phyloP scores from a whole-genome alignment of 164 flowering plant genomes.

The Chloranthus sessilifolius region DNA sequence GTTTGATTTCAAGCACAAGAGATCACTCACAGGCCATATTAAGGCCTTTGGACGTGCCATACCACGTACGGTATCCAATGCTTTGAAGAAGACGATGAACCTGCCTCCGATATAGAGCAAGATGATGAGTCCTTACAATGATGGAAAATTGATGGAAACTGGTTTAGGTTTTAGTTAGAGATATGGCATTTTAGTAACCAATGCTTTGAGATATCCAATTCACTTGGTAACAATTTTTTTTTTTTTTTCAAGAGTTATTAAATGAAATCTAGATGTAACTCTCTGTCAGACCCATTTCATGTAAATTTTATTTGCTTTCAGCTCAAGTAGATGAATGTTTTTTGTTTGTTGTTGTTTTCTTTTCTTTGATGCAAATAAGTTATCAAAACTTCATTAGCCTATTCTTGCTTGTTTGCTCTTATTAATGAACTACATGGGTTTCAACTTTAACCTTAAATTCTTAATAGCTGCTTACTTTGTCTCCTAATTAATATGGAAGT shows the following conservation, averaged over 20 bases:
- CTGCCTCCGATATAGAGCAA: slow-evolving; percentile 78
- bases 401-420: too few relatives aligned
- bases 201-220: slow-evolving; percentile 6
- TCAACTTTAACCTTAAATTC: too few relatives aligned
- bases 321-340: slow-evolving; percentile 5
- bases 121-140: slow-evolving; percentile 44
- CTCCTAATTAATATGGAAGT: too few relatives aligned
- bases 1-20: slow-evolving; percentile 91
- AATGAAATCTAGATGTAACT: too few relatives aligned
- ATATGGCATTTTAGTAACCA: background rate
- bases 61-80: slow-evolving; percentile 61
- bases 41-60: slow-evolving; percentile 75
- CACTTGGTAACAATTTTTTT: background rate
- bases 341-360: background rate
- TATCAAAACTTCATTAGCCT: too few relatives aligned
- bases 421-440: too few relatives aligned
- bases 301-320: slow-evolving; percentile 22
- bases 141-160: background rate
- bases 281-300: slow-evolving; percentile 19
- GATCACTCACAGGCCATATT: slow-evolving; percentile 82
- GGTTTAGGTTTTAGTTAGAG: background rate
- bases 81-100: slow-evolving; percentile 70
- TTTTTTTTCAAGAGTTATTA: too few relatives aligned
- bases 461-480: too few relatives aligned
- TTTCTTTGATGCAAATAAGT: slow-evolving; percentile 1